phyloP scores from a whole-genome alignment of 1,284 basidiomycete species.

The Cryptococcus hybrid region DNA sequence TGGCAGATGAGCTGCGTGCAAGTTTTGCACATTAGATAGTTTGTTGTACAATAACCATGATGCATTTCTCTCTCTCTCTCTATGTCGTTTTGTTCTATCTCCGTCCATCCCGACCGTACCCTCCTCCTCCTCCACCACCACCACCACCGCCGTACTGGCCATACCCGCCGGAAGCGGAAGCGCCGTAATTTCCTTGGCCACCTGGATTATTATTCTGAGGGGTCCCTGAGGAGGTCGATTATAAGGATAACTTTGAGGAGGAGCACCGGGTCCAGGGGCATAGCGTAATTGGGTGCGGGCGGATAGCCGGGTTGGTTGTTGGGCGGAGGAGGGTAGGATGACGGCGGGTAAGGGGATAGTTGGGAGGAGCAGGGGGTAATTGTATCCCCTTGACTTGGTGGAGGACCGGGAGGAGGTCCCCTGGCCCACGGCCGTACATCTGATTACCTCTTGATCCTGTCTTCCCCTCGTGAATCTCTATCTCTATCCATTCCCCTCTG shows the following conservation, averaged over 20 bases:
- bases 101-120: conserved; percentile 3
- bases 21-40: not conserved
- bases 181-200: not conserved
- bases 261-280: too few relatives aligned
- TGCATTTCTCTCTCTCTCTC: not conserved
- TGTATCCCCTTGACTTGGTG: too few relatives aligned
- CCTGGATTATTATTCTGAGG: not conserved
- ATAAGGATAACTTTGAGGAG: too few relatives aligned
- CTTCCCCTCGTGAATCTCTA: too few relatives aligned
- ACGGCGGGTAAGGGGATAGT: too few relatives aligned
- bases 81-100: not conserved
- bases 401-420: not conserved
- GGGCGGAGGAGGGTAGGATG: too few relatives aligned
- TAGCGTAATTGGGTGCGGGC: too few relatives aligned
- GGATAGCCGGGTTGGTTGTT: too few relatives aligned
- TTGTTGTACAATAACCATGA: conserved; percentile 18
- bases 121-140: not conserved
- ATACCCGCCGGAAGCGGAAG: not conserved
- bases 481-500: not conserved
- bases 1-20: conserved; percentile 25
- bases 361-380: too few relatives aligned
- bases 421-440: not conserved
- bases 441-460: too few relatives aligned
- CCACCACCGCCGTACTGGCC: not conserved
- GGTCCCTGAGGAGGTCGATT: too few relatives aligned